Evolutionary conservation across 2,329 filamentous ascomycete genomes (phyloP).

Genomic region (Phialemonium atrogriseum): DNA sequence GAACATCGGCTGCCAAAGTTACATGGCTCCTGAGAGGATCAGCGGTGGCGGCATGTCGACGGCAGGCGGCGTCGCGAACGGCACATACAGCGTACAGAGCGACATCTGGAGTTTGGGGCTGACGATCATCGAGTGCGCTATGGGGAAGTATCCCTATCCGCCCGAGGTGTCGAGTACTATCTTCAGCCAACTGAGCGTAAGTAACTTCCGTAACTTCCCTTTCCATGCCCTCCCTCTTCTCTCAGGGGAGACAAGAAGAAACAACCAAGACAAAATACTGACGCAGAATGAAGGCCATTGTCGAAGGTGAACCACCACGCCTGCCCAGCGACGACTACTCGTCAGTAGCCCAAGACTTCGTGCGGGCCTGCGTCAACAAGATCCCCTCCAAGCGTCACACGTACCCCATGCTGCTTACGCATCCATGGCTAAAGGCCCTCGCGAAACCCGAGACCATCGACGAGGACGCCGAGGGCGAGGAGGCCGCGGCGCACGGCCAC

Average conservation of each 20-base stretch:
- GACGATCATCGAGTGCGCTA: constrained; percentile 91
- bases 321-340: constrained; percentile 76
- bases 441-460: constrained; percentile 22
- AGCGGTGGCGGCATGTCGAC: constrained; percentile 74
- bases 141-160: constrained; percentile 91
- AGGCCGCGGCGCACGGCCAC: constrained; percentile 19
- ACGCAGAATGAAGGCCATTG: constrained; percentile 69
- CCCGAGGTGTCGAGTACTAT: constrained; percentile 98
- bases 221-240: background rate
- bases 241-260: too few relatives aligned
- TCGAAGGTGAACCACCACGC: constrained; percentile 89
- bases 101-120: constrained; percentile 96
- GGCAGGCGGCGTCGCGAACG: constrained; percentile 59
- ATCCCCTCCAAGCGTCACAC: constrained; percentile 87
- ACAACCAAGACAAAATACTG: constrained; percentile 4
- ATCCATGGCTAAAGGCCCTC: constrained; percentile 65
- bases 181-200: constrained; percentile 91
- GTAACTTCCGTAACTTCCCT: constrained; percentile 28
- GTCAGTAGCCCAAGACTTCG: constrained; percentile 74
- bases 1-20: constrained; percentile 97
- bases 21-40: constrained; percentile 97
- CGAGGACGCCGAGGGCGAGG: constrained; percentile 26
- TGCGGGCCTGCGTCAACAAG: constrained; percentile 85
- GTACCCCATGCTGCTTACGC: constrained; percentile 80
- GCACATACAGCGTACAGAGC: constrained; percentile 94